Conservation (phyloP, 768 basidiomycete genomes). For the Lactarius psammicola region DNA sequence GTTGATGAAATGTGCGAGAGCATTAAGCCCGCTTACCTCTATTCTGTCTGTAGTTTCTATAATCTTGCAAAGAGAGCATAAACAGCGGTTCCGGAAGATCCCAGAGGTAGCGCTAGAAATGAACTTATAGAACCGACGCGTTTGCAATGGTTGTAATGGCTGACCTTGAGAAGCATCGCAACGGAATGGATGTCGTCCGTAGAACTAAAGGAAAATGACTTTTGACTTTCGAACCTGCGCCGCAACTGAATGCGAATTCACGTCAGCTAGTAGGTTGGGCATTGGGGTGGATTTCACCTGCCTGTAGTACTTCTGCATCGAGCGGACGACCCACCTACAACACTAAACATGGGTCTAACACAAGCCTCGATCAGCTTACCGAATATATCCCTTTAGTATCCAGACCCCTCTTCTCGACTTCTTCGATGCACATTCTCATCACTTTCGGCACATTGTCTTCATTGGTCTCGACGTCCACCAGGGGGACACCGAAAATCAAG, state of each 20-base stretch:
- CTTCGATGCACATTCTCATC: not conserved
- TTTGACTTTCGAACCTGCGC: not conserved
- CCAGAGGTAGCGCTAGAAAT: not conserved
- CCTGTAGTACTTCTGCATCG: not conserved
- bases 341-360: not conserved
- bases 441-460: not conserved
- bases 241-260: not conserved
- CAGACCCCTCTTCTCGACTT: not conserved
- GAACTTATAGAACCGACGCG: not conserved
- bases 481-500: not conserved
- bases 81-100: not conserved
- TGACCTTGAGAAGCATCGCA: not conserved
- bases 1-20: not conserved
- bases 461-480: not conserved
- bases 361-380: not conserved
- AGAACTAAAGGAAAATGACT: not conserved
- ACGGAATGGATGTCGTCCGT: not conserved
- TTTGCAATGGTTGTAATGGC: no score
- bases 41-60: not conserved
- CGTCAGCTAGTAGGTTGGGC: not conserved
- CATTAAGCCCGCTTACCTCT: not conserved
- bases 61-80: not conserved
- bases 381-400: not conserved
- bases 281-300: not conserved
- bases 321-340: not conserved